Conservation (phyloP, 495 filamentous ascomycete species). For the Penicillium paradoxum region DNA sequence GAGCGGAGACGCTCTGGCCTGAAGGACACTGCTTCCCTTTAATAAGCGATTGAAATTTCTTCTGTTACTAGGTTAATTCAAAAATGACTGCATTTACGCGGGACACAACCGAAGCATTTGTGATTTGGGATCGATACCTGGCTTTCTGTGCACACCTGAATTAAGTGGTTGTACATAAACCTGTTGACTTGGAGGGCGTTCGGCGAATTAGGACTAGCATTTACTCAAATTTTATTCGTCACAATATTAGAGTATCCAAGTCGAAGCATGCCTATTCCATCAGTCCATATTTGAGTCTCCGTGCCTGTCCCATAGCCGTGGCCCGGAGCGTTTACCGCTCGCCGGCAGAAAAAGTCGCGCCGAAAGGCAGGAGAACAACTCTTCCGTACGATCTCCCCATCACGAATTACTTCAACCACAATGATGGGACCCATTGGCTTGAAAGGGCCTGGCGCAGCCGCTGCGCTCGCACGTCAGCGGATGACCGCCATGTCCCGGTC, state of each 20-base stretch:
- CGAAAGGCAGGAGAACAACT: constrained; percentile 13
- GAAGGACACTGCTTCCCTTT: constrained; percentile 41
- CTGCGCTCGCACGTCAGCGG: constrained; percentile 33
- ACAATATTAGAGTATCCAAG: constrained; percentile 8
- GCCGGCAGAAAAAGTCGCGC: constrained; percentile 41
- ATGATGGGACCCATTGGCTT: constrained; percentile 38
- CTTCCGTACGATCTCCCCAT: constrained; percentile 14
- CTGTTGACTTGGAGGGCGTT: constrained; percentile 24
- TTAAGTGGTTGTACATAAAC: constrained; percentile 35
- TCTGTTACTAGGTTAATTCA: not conserved
- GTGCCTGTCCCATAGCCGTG: constrained; percentile 4
- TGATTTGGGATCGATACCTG: constrained; percentile 19
- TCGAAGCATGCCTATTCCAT: not conserved
- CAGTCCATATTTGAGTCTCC: not conserved
- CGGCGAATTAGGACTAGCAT: constrained; percentile 30
- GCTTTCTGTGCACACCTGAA: constrained; percentile 12
- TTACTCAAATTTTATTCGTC: not conserved
- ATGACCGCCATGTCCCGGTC: constrained; percentile 29
- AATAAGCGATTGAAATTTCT: constrained; percentile 13
- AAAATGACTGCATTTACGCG: constrained; percentile 14
- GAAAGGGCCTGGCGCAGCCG: constrained; percentile 26
- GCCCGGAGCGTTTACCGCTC: constrained; percentile 21
- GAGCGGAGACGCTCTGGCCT: constrained; percentile 46
- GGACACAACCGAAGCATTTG: constrained; percentile 19
- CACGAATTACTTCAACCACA: constrained; percentile 17